Conservation (phyloP, 441 rosid genomes). For the Omphalea diandra region DNA sequence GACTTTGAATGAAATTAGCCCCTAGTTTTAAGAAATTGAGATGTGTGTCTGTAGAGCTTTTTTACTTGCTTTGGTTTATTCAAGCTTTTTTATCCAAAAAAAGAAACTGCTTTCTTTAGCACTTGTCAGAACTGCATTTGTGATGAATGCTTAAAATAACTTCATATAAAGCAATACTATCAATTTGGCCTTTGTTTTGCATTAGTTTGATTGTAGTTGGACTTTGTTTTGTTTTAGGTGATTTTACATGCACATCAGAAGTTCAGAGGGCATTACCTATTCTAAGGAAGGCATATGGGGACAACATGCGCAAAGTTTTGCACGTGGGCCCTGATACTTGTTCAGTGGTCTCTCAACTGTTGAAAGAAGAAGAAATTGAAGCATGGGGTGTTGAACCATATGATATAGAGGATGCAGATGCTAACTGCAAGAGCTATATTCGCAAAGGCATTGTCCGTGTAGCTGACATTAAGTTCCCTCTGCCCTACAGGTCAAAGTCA, state of each 20-base stretch:
- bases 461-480: conserved; percentile 69
- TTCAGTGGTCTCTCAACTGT: conserved; percentile 50
- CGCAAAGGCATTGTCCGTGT: conserved; percentile 63
- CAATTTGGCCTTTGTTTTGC: not conserved
- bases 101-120: not conserved
- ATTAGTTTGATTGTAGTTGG: conserved; percentile 5
- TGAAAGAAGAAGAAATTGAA: conserved; percentile 58
- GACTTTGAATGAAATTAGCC: too few relatives aligned
- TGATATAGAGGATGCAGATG: conserved; percentile 60
- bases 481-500: conserved; percentile 58
- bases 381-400: conserved; percentile 80
- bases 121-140: not conserved
- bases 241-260: conserved; percentile 53
- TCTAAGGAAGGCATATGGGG: conserved; percentile 63
- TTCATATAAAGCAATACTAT: not conserved
- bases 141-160: not conserved
- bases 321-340: conserved; percentile 73
- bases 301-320: conserved; percentile 57
- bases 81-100: not conserved
- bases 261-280: conserved; percentile 48
- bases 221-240: conserved; percentile 36
- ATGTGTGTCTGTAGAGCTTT: not conserved
- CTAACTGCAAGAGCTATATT: conserved; percentile 52
- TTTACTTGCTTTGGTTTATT: not conserved
- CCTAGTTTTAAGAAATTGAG: not conserved